A percentile compares a stretch with the other conserved stretches of the same genome.
Evolutionary conservation across 2,329 filamentous ascomycete genomes (phyloP).

Genomic region (Penicillium frequentans): DNA sequence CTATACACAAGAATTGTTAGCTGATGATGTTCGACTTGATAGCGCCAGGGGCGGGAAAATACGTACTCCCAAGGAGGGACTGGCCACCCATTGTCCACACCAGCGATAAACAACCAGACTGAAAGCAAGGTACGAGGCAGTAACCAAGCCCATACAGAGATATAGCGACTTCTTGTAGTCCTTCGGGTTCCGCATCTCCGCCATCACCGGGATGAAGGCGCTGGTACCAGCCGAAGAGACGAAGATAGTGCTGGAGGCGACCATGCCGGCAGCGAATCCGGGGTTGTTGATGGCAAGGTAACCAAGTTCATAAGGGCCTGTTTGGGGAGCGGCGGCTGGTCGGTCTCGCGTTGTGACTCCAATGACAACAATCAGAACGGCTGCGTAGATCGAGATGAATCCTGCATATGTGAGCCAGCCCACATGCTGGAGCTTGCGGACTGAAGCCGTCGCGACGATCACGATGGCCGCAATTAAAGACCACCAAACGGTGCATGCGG

Average conservation of each 20-base stretch:
- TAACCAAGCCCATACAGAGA: slow-evolving; percentile 59
- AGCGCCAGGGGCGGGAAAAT: neutral
- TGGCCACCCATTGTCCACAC: slow-evolving; percentile 62
- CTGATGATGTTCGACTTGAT: neutral
- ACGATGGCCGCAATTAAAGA: slow-evolving; percentile 52
- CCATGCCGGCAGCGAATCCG: slow-evolving; percentile 58
- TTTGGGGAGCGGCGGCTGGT: slow-evolving; percentile 60
- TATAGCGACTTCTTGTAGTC: slow-evolving; percentile 61
- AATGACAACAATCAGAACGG: slow-evolving; percentile 57
- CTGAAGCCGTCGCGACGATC: slow-evolving; percentile 35
- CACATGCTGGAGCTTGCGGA: slow-evolving; percentile 59
- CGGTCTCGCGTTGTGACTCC: slow-evolving; percentile 58
- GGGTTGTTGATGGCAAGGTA: slow-evolving; percentile 57
- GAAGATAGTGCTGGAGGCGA: slow-evolving; percentile 58
- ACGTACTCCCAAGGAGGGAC: slow-evolving; percentile 53
- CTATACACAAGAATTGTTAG: slow-evolving; percentile 4
- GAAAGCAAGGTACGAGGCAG: slow-evolving; percentile 56
- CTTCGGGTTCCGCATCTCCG: slow-evolving; percentile 59
- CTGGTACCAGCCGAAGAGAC: slow-evolving; percentile 57
- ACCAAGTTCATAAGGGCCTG: slow-evolving; percentile 58
- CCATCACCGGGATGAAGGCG: slow-evolving; percentile 62
- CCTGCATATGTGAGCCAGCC: slow-evolving; percentile 62
- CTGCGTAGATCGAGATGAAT: slow-evolving; percentile 58
- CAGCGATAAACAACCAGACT: slow-evolving; percentile 60
- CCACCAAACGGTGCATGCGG: slow-evolving; percentile 59